phyloP scores from a whole-genome alignment of 345 rosid genomes.

The Kernera saxatilis region DNA sequence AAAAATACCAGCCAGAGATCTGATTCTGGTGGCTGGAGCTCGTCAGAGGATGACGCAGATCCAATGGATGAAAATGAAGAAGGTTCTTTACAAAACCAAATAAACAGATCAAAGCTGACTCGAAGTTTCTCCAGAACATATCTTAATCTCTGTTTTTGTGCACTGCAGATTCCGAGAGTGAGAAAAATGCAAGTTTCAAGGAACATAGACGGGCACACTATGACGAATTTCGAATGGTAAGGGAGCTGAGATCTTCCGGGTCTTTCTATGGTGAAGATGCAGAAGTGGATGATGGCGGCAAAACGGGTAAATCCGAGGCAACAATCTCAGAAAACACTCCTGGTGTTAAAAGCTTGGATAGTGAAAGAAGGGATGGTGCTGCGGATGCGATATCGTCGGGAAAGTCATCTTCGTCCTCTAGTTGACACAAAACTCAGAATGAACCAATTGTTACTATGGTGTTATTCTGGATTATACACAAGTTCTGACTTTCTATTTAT shows the following conservation, averaged over 20 bases:
- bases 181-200: slow-evolving; percentile 45
- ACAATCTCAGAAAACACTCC: slow-evolving; percentile 39
- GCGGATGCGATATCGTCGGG: not conserved
- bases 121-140: not conserved
- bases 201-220: slow-evolving; percentile 87
- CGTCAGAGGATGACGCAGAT: slow-evolving; percentile 88
- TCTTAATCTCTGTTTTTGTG: slow-evolving; percentile 10
- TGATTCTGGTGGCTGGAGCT: slow-evolving; percentile 59
- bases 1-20: slow-evolving; percentile 27
- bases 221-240: slow-evolving; percentile 74
- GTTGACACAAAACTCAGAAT: not conserved
- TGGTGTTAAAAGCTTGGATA: slow-evolving; percentile 33
- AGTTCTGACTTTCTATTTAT: not conserved
- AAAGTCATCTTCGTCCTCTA: slow-evolving; percentile 7
- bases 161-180: slow-evolving; percentile 43
- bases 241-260: slow-evolving; percentile 62
- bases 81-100: slow-evolving; percentile 36
- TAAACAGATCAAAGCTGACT: slow-evolving; percentile 9
- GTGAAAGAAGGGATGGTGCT: not conserved
- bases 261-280: slow-evolving; percentile 60
- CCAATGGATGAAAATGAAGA: slow-evolving; percentile 69
- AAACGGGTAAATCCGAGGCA: slow-evolving; percentile 20
- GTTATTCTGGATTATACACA: not conserved
- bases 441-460: not conserved
- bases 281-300: slow-evolving; percentile 29